These are phyloP conservation scores for Fragilaria crotonensis DNA, from an alignment of 108 stramenopile genomes.

Conservation along the genomic window DNA sequence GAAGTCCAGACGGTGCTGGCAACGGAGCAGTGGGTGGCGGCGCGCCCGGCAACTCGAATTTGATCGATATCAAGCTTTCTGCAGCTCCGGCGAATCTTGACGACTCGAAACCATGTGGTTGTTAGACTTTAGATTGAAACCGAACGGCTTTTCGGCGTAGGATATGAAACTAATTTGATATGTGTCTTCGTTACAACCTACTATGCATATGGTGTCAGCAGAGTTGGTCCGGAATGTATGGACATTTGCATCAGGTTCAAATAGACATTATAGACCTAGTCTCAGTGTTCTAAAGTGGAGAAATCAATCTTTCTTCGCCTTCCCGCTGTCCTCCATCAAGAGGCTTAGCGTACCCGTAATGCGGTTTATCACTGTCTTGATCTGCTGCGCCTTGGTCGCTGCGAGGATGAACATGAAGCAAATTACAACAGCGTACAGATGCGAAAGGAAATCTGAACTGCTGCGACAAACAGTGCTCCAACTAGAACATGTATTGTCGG, in stretches of 20 bases:
- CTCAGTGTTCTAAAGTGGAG: no score
- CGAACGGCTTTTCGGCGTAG: no score
- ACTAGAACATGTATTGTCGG: slow-evolving; percentile 74
- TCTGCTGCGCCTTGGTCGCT: slow-evolving; percentile 68
- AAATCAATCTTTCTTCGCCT: no score
- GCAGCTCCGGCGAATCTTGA: slow-evolving; percentile 86
- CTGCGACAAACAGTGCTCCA: slow-evolving; percentile 68
- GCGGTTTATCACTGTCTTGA: slow-evolving; percentile 46
- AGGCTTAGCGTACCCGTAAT: slow-evolving; percentile 39
- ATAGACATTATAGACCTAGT: no score
- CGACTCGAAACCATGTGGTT: slow-evolving; percentile 79
- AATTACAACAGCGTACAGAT: slow-evolving; percentile 71
- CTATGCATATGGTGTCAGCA: no score
- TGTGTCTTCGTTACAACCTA: no score
- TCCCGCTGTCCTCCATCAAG: slow-evolving; percentile 22
- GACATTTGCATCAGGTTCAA: no score
- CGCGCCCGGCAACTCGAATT: slow-evolving; percentile 51
- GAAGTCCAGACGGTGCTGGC: slow-evolving; percentile 61
- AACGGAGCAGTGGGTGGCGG: slow-evolving; percentile 21
- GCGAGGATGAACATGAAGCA: slow-evolving; percentile 79
- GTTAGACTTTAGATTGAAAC: no score
- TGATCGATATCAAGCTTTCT: slow-evolving; percentile 92
- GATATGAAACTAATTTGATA: no score
- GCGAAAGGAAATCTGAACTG: slow-evolving; percentile 69
- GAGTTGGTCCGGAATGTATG: no score